Base-by-base conservation (phyloP, 306 rosid species). In the Vigna reflexopilosa region DNA sequence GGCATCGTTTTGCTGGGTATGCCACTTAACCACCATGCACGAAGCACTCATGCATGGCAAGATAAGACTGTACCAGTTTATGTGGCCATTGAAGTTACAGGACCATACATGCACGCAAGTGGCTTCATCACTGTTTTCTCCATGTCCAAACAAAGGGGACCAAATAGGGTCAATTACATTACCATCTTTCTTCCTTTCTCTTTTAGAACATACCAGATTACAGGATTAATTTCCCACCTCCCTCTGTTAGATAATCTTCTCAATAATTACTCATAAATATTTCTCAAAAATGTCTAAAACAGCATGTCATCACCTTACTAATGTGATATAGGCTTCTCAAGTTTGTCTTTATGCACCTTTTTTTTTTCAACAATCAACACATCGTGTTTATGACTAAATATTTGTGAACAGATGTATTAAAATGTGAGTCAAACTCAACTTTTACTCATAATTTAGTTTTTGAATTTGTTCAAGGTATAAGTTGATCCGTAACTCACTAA, bases 21-120 rank as follows among this genome's bases (percentile, higher is more conserved):
- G 97, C 84, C 89, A 85, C 91, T 87, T 9, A 85, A 83, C 93
- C 70, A 93, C 93, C 90, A 82, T 80, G 96, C 96, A 89, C 16
- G 82, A 81, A 5, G 62, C 84, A 86, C 84, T 61, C 76, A 80
- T 58, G 54, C 32, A 13, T 19, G 30, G 28, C 63, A 44, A 52
- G 63, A 76, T 28, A 7, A 17, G 77, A 73, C 61, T 65, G 49
- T n/a, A 75, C 73, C 71, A 69, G 7, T 70, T 76, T 76, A 19
- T 73, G 67, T 72, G 81, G 81, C 83, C 73, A 75, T 76, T 77
- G 48, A 75, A 9, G 38, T 81, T 74, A 36, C 15, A 78, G 85
- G 87, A 24, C 89, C 87, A 68, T 32, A 75, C 77, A 19, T 16
- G 28, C 65, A 88, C 77, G 81, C 87, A 87, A 83, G 76, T 80